phyloP scores from a whole-genome alignment of 345 rosid genomes.

The Eucalyptus marginata region DNA sequence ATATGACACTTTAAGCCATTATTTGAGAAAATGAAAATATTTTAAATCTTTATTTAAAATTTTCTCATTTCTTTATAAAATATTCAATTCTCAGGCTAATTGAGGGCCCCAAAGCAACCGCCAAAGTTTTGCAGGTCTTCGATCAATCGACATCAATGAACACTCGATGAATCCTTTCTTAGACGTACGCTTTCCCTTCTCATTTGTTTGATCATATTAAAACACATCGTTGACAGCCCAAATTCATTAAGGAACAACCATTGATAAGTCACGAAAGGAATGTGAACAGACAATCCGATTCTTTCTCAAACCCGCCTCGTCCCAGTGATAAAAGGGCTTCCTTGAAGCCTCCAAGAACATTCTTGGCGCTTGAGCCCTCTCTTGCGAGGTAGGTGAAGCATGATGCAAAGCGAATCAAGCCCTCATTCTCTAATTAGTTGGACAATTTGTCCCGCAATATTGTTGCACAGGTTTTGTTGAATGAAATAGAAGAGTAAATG shows the following conservation, averaged over 20 bases:
- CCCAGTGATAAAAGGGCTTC: not conserved
- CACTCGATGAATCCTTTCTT: not conserved
- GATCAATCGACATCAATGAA: not conserved
- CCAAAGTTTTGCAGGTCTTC: not conserved
- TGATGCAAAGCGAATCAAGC: not conserved
- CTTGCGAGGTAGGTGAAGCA: not conserved
- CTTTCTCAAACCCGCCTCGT: not conserved
- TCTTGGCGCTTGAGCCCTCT: not conserved
- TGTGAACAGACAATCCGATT: not conserved
- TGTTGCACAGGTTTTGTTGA: not conserved
- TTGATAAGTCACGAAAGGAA: not conserved
- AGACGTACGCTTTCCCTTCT: not conserved
- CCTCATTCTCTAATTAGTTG: not conserved
- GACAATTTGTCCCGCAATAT: not conserved
- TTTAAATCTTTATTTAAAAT: accelerated
- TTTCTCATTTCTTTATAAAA: too few relatives aligned
- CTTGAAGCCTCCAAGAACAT: not conserved
- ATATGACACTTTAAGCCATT: accelerated
- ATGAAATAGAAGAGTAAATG: not conserved
- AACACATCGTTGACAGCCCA: not conserved
- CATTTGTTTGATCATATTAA: not conserved
- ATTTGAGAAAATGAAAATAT: too few relatives aligned
- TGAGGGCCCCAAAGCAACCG: not conserved
- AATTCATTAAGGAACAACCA: not conserved
- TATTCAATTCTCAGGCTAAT: not conserved